Conservation (phyloP, 73 alveolate genomes). For the Tetrahymena malaccensis region DNA sequence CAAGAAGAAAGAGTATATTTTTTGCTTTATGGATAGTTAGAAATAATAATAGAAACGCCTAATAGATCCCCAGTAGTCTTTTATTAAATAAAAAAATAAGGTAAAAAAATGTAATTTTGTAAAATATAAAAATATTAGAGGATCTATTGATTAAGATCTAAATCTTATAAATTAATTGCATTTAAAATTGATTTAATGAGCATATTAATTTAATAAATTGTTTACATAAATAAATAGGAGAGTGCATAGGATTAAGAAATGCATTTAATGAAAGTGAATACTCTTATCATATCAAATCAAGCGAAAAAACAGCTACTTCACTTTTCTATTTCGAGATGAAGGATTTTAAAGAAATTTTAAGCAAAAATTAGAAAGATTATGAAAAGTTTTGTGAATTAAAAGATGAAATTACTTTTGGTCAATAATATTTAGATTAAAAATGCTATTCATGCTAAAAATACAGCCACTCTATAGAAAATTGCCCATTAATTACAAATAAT, state of each 20-base stretch:
- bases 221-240: no score
- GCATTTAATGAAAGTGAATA: background rate
- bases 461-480: background rate
- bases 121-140: no score
- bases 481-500: background rate
- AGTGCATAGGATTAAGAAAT: background rate
- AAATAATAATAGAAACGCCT: background rate
- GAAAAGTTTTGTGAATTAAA: background rate
- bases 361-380: background rate
- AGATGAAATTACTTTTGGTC: background rate
- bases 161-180: no score
- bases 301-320: background rate
- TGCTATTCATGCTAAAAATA: background rate
- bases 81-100: background rate
- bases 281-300: background rate
- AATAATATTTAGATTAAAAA: background rate
- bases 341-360: background rate
- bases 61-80: background rate
- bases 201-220: background rate
- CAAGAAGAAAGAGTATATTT: background rate
- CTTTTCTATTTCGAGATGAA: background rate
- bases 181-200: no score
- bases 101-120: background rate
- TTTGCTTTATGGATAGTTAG: background rate
- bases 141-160: no score